These are phyloP conservation scores for Cystofilobasidium ferigula DNA, from an alignment of 768 basidiomycete species.

Conservation along the genomic window DNA sequence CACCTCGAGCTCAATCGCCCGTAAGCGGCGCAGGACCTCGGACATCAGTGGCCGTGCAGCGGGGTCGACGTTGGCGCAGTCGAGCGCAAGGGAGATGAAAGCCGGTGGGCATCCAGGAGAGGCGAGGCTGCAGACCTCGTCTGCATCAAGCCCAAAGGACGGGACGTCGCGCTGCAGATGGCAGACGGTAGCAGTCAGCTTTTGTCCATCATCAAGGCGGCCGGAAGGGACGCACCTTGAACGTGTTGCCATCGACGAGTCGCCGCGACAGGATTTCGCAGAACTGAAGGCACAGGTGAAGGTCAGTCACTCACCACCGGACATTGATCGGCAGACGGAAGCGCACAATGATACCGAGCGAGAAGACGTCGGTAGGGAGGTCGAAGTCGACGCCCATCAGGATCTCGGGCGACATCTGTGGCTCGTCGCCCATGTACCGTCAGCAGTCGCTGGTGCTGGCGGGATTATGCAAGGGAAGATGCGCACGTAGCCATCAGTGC, in stretches of 20 bases:
- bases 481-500: conserved; percentile 38
- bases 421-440: conserved; percentile 63
- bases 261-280: conserved; percentile 76
- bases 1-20: conserved; percentile 73
- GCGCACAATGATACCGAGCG: conserved; percentile 48
- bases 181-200: neutral
- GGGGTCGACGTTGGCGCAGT: conserved; percentile 56
- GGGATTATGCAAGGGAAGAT: neutral
- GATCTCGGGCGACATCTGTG: conserved; percentile 70
- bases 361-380: conserved; percentile 87
- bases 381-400: conserved; percentile 82
- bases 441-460: neutral
- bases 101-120: conserved; percentile 65
- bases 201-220: too few relatives aligned
- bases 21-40: conserved; percentile 64
- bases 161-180: conserved; percentile 65
- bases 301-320: neutral
- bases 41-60: conserved; percentile 61
- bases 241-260: conserved; percentile 65
- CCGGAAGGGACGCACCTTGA: conserved; percentile 33
- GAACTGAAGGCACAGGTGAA: conserved; percentile 39
- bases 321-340: too few relatives aligned
- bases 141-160: conserved; percentile 60
- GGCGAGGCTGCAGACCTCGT: conserved; percentile 58
- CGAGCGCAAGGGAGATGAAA: conserved; percentile 64